Conservation (phyloP, 306 rosid genomes). For the Carpinus fangiana region DNA sequence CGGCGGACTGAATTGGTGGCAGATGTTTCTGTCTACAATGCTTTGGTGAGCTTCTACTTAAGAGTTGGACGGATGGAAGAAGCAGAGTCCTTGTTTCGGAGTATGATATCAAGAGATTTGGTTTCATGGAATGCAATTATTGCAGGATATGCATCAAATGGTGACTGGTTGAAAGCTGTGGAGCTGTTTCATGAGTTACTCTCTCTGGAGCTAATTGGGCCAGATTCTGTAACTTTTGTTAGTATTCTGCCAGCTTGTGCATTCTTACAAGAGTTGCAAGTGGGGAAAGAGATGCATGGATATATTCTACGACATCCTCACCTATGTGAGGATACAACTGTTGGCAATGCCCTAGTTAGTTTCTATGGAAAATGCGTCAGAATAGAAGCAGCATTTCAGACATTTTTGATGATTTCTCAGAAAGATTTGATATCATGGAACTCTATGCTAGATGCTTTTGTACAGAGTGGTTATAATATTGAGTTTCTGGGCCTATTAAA, state of each 20-base stretch:
- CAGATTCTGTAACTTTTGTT: constrained; percentile 73
- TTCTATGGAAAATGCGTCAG: constrained; percentile 70
- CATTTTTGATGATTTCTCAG: constrained; percentile 50
- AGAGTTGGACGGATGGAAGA: constrained; percentile 55
- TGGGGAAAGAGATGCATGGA: constrained; percentile 74
- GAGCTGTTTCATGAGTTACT: constrained; percentile 51
- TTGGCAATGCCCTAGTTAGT: constrained; percentile 75
- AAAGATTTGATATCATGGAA: constrained; percentile 97
- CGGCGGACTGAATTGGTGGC: constrained; percentile 51
- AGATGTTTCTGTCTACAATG: constrained; percentile 67
- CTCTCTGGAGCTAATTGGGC: constrained; percentile 33
- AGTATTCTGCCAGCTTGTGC: constrained; percentile 81
- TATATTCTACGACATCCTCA: constrained; percentile 51
- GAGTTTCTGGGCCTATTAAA: constrained; percentile 52
- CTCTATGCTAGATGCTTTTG: constrained; percentile 69
- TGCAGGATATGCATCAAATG: constrained; percentile 66
- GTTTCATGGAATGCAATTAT: constrained; percentile 89
- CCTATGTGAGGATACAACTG: constrained; percentile 50
- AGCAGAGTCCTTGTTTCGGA: constrained; percentile 63
- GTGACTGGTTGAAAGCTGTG: constrained; percentile 76
- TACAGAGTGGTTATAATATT: constrained; percentile 40
- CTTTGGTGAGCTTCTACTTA: constrained; percentile 77
- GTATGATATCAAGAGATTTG: constrained; percentile 73
- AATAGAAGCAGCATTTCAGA: constrained; percentile 47
- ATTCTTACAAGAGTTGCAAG: constrained; percentile 37